A percentile compares a stretch with the other conserved stretches of the same genome.
These are phyloP conservation scores for Amauroascus verrucosus DNA, from an alignment of 2,329 filamentous ascomycete genomes.

Conservation along the genomic window DNA sequence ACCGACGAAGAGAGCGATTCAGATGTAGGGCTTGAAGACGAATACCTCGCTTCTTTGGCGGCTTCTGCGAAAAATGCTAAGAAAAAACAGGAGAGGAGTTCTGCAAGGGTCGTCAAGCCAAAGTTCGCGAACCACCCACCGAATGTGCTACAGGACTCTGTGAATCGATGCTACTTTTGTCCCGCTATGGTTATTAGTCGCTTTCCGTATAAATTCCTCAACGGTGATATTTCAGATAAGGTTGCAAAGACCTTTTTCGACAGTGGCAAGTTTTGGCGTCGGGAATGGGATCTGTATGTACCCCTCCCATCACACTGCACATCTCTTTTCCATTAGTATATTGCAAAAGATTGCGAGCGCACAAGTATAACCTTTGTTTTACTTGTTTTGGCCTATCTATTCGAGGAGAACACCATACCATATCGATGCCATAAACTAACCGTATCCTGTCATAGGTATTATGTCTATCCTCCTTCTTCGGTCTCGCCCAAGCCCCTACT, in stretches of 20 bases:
- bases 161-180: slow-evolving; percentile 28
- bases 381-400: background rate
- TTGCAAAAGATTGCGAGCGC: background rate
- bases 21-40: slow-evolving; percentile 5
- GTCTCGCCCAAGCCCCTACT: slow-evolving; percentile 47
- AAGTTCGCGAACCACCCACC: background rate
- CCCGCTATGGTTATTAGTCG: slow-evolving; percentile 31
- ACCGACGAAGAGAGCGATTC: background rate
- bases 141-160: slow-evolving; percentile 10
- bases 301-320: background rate
- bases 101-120: background rate
- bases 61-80: slow-evolving; percentile 6
- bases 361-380: background rate
- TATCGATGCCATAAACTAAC: slow-evolving; percentile 13
- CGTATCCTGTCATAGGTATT: slow-evolving; percentile 46
- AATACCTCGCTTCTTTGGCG: slow-evolving; percentile 9
- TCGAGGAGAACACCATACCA: too few relatives aligned
- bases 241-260: slow-evolving; percentile 35
- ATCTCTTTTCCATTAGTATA: background rate
- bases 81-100: background rate
- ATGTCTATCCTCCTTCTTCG: slow-evolving; percentile 47
- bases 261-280: slow-evolving; percentile 39
- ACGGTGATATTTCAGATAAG: slow-evolving; percentile 23
- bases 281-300: slow-evolving; percentile 68
- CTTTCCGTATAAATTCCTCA: slow-evolving; percentile 37